Base-by-base conservation (phyloP, 331 rosid species). In the Erythrophleum ivorense region DNA sequence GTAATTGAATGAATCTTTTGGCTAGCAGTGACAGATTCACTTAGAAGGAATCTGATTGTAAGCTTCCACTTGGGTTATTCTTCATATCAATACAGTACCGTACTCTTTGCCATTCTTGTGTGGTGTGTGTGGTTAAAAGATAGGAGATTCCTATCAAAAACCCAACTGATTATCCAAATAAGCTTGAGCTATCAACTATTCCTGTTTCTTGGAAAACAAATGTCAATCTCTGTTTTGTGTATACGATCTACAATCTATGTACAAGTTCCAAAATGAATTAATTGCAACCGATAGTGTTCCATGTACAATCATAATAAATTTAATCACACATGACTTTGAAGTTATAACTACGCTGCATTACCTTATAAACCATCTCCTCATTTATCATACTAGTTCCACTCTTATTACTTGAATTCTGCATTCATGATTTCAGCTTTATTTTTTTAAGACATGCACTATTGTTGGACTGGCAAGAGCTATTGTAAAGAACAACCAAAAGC, bases 391-490 rank as follows among this genome's bases (percentile, higher is more conserved):
- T 55, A 65, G 41, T 66, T 78, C 31, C 64, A 78, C 64, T 53
- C 18, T 49, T 68, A 78, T 64, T 34, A 16, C 43, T 78, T 52
- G 58, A 45, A 31, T 57, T 62, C 38, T 48, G 50, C 5, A 70
- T 69, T 68, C 62, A 72, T 69, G 78, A 70, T 57, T 59, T 11
- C 69, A 71, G 69, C 38, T 24, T 82, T 40, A 59, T 38, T 34
- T 65, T 76, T 38, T 12, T 78, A 63, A 79, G 80, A 78, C 33
- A 64, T 31, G 71, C 67, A 4, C 21, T 54, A 9, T 3, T 62
- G 41, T 72, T 70, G 78, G 67, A 71, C 36, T 38, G 58, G 46
- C 70, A 45, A 43, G 24, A 65, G 46, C 53, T 31, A 41, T 41
- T 11, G 58, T 19, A 29, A 64, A 78, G 31, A 53, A 73, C 31